These are phyloP conservation scores for Decorospora gaudefroyi DNA, from an alignment of 2,329 filamentous ascomycete genomes.

Conservation along the genomic window DNA sequence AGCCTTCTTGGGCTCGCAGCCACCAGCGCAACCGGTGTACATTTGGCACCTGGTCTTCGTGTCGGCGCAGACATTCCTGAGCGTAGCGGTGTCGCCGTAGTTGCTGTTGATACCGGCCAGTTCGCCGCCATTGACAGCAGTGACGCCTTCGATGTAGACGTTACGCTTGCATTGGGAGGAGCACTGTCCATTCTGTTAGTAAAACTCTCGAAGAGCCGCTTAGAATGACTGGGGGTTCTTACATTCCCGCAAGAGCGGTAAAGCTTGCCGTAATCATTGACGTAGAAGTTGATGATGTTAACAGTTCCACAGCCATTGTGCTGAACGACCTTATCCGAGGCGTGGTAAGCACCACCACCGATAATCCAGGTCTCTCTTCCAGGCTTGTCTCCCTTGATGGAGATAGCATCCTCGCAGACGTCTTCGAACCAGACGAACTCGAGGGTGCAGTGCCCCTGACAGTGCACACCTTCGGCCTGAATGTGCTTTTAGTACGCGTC, in stretches of 20 bases:
- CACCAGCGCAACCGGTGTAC: constrained; percentile 36
- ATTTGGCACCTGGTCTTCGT: constrained; percentile 32
- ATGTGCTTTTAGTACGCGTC: not conserved
- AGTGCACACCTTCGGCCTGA: constrained; percentile 57
- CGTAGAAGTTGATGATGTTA: constrained; percentile 43
- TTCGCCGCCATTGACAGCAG: constrained; percentile 48
- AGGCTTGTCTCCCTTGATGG: constrained; percentile 38
- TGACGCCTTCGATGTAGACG: constrained; percentile 51
- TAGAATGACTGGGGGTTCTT: constrained; percentile 3
- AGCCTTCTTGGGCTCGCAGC: constrained; percentile 35
- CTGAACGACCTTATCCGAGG: constrained; percentile 48
- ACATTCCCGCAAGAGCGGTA: constrained; percentile 54
- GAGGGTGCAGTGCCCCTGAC: constrained; percentile 53
- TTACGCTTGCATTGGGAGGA: constrained; percentile 53
- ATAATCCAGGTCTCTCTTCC: constrained; percentile 46
- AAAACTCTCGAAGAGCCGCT: not conserved
- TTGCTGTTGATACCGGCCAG: constrained; percentile 57
- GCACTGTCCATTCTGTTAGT: constrained; percentile 23
- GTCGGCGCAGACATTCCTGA: constrained; percentile 37
- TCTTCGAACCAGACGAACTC: constrained; percentile 47
- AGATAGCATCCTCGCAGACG: constrained; percentile 48
- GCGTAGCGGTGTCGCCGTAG: constrained; percentile 54
- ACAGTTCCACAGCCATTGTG: constrained; percentile 50
- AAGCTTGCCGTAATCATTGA: constrained; percentile 45
- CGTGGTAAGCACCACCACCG: constrained; percentile 48